Evolutionary conservation across 306 rosid species (phyloP).

Genomic region (Prunus dulcis): DNA sequence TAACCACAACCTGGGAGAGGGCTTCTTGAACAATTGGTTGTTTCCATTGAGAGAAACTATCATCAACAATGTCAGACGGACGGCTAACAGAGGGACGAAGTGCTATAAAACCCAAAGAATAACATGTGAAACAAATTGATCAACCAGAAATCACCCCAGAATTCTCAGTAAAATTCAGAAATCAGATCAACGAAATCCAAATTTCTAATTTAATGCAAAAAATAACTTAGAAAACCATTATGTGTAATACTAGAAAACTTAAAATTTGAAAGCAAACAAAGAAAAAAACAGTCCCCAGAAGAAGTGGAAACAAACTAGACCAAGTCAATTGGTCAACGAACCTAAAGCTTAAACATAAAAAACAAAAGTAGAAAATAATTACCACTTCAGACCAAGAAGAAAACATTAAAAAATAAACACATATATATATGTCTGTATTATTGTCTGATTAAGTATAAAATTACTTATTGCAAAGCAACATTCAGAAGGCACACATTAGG

Average conservation of each 20-base stretch:
- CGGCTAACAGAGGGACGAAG: conserved; percentile 78
- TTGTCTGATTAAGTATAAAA: neutral
- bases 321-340: too few species aligned
- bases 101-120: conserved; percentile 44
- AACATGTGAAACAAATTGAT: conserved; percentile 15
- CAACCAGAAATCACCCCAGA: neutral
- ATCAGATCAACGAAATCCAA: neutral
- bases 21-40: conserved; percentile 84
- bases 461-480: too few species aligned
- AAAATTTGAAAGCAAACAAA: neutral
- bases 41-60: conserved; percentile 75
- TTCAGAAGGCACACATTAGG: too few species aligned
- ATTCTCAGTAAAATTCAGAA: neutral
- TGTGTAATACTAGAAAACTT: neutral
- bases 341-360: neutral
- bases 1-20: conserved; percentile 65
- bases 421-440: too few species aligned
- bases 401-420: too few species aligned
- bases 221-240: neutral
- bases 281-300: neutral
- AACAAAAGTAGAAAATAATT: neutral
- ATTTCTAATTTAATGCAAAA: neutral
- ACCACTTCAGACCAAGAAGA: neutral
- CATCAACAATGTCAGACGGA: conserved; percentile 64
- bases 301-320: too few species aligned